Evolutionary conservation across 306 rosid genomes (phyloP), one percentile per base, ranked within the genome.

Genomic region (Begonia loranthoides): DNA sequence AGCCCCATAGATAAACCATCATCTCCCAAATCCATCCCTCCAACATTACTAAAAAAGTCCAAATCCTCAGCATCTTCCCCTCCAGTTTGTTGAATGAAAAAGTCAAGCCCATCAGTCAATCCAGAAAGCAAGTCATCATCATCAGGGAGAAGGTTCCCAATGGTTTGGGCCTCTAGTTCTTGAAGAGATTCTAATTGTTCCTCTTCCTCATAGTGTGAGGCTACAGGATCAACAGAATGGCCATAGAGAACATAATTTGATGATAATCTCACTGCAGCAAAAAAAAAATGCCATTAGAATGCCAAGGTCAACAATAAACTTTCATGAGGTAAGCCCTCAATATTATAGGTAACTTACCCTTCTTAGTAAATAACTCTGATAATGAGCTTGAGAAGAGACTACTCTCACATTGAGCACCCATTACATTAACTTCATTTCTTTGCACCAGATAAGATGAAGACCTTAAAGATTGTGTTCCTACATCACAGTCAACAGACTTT

Each of bases 21-120:
- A 19, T 72, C 78, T 54, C 69, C 78, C 57, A 72, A 54, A 63
- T 72, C 78, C 78, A 72, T 72, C 58, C 78, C 78, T 59, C 78
- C 78, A 55, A 68, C 66, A 52, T 64, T 67, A 70, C 70, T 67
- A 59, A 72, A 72, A 46, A 67, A 46, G 64, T 72, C 78, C 36
- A 28, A 28, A 59, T 72, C 78, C 64, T 72, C 78, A 15, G 51
- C 49, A 45, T 63, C 70, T 62, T 72, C 78, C 66, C 60, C 63
- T 17, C 64, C 66, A 46, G 48, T 67, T 17, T 53, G 48, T 28
- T 59, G 70, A 56, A 50, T 53, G 19, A 63, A 41, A 59, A 22
- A 55, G 48, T 59, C 73, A 47, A 72, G 61, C 67, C 73, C 70
- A 54, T 72, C 73, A n/a, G 63, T 63, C 50, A 69, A 59, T 52